Percentiles rank a stretch among this genome's conserved stretches.
These are phyloP conservation scores for Mycena epipterygia DNA, from an alignment of 768 basidiomycete species.

Conservation along the genomic window DNA sequence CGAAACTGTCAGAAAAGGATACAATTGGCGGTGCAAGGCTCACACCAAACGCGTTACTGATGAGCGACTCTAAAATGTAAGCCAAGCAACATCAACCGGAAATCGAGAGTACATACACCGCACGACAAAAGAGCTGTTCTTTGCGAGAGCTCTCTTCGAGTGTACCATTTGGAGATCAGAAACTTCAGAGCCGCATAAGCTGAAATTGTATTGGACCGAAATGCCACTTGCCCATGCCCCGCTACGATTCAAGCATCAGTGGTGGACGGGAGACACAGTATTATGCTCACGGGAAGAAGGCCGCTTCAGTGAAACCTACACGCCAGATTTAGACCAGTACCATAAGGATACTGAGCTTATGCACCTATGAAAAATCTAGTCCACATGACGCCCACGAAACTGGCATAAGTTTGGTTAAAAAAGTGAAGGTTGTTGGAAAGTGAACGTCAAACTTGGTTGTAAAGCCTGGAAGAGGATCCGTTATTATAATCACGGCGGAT, in stretches of 20 bases:
- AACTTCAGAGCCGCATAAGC: conserved; percentile 44
- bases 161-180: conserved; percentile 81
- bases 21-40: background rate
- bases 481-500: background rate
- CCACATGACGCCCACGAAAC: conserved; percentile 74
- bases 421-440: background rate
- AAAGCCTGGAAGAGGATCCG: conserved; percentile 47
- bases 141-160: conserved; percentile 75
- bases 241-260: background rate
- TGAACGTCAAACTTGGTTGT: conserved; percentile 51
- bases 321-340: background rate
- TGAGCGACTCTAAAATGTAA: conserved; percentile 53
- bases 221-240: conserved; percentile 20
- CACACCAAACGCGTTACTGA: conserved; percentile 84
- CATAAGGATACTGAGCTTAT: conserved; percentile 59
- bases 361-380: conserved; percentile 83
- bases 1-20: background rate
- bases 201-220: background rate
- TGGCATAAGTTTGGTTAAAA: conserved; percentile 40
- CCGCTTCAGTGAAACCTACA: conserved; percentile 53
- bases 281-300: conserved; percentile 70
- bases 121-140: conserved; percentile 78
- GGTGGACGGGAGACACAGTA: background rate
- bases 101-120: conserved; percentile 55
- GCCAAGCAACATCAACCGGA: background rate